phyloP scores from a whole-genome alignment of 2,329 filamentous ascomycete species.

The Aspergillus sp. region DNA sequence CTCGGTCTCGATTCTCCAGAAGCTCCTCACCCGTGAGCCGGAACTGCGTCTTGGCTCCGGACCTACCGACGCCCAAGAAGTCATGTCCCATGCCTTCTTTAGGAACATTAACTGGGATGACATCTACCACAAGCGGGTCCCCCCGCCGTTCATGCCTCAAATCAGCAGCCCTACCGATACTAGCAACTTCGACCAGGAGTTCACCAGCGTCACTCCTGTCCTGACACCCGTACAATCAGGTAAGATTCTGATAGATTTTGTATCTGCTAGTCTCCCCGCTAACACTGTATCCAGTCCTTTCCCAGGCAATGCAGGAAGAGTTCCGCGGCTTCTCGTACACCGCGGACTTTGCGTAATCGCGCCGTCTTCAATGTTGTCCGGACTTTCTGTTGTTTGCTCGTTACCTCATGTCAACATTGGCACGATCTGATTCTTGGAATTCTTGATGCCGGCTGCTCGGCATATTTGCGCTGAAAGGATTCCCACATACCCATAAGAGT shows the following conservation, averaged over 20 bases:
- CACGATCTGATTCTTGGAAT: conserved; percentile 18
- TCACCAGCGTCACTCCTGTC: conserved; percentile 96
- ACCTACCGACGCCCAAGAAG: conserved; percentile 94
- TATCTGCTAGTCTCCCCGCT: conserved; percentile 4
- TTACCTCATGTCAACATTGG: conserved; percentile 18
- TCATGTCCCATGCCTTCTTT: conserved; percentile 99
- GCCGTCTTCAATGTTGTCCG: conserved; percentile 2
- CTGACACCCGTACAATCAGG: conserved; percentile 95
- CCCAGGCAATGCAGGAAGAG: conserved; percentile 98
- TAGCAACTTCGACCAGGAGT: conserved; percentile 99
- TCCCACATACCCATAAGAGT: conserved; percentile 33
- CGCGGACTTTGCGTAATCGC: conserved; percentile 74
- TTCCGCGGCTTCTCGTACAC: conserved; percentile 99
- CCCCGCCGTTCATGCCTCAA: conserved; percentile 82
- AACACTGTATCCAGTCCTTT: conserved; percentile 66
- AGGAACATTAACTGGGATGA: conserved; percentile 98
- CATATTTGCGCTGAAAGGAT: conserved; percentile 25
- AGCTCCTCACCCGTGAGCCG: conserved; percentile 91
- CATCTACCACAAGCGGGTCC: conserved; percentile 91
- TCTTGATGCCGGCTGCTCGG: conserved; percentile 23
- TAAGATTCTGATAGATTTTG: conserved; percentile 52
- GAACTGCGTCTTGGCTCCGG: conserved; percentile 90
- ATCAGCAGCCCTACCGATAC: conserved; percentile 95
- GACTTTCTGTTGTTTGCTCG: conserved; percentile 14
- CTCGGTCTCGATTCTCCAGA: conserved; percentile 95